Evolutionary conservation across 345 rosid species (phyloP).

Genomic region (Heritiera fomes): DNA sequence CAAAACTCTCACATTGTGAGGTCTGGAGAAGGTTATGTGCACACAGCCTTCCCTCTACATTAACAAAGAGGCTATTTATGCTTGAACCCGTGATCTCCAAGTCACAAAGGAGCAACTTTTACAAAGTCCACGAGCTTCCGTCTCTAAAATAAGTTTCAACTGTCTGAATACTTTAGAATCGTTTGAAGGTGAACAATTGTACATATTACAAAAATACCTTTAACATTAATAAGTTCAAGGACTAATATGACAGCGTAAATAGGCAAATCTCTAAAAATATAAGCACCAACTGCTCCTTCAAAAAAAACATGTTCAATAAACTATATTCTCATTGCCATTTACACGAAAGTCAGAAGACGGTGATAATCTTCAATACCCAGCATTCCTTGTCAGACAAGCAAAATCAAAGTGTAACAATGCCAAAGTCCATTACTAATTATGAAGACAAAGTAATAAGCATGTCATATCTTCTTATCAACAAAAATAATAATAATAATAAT

Average conservation of each 20-base stretch:
- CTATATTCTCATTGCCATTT: background rate
- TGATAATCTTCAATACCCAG: background rate
- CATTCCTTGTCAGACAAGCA: background rate
- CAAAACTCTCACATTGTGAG: too few relatives aligned
- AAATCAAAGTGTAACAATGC: background rate
- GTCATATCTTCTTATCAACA: background rate
- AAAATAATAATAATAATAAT: background rate
- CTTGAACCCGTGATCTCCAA: too few relatives aligned
- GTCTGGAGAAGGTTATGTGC: too few relatives aligned
- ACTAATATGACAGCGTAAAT: background rate
- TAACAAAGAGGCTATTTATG: too few relatives aligned
- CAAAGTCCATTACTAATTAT: background rate
- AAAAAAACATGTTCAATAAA: background rate
- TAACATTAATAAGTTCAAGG: background rate
- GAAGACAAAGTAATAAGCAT: background rate
- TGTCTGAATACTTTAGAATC: background rate
- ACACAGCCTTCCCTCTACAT: too few relatives aligned
- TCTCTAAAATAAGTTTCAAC: background rate
- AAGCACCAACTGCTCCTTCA: background rate
- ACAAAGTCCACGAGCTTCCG: background rate
- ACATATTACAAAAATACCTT: background rate
- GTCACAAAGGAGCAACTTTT: too few relatives aligned
- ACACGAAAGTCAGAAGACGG: background rate
- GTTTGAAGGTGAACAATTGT: background rate
- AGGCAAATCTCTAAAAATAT: background rate